Evolutionary conservation across 306 rosid genomes (phyloP).

Genomic region (Pueraria montana): DNA sequence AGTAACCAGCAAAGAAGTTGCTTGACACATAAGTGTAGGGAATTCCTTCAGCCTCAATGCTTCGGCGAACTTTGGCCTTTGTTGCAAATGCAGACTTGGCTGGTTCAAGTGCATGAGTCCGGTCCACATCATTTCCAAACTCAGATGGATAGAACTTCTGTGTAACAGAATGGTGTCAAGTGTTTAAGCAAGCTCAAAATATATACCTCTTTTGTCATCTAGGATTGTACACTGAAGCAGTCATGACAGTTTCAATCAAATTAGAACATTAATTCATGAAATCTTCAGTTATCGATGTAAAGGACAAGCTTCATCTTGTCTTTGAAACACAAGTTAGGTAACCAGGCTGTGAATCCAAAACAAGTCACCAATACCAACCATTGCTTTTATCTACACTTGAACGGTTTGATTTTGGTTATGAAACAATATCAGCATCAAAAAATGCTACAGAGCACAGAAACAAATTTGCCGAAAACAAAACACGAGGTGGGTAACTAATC

Average conservation of each 20-base stretch:
- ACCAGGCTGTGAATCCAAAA: too few relatives aligned
- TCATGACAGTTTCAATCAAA: not conserved
- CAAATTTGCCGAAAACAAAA: too few relatives aligned
- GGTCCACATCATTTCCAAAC: conserved; percentile 60
- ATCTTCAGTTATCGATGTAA: too few relatives aligned
- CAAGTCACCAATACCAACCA: too few relatives aligned
- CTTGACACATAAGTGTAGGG: conserved; percentile 50
- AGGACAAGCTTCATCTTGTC: too few relatives aligned
- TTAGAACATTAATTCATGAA: not conserved
- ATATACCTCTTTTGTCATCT: too few relatives aligned
- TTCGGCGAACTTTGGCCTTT: conserved; percentile 51
- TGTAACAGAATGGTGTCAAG: not conserved
- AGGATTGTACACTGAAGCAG: not conserved
- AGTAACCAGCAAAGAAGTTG: conserved; percentile 54
- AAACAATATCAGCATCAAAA: too few relatives aligned
- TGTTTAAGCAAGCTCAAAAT: too few relatives aligned
- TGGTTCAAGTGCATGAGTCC: conserved; percentile 53
- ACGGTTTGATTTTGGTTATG: too few relatives aligned
- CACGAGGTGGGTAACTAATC: too few relatives aligned
- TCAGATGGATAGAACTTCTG: conserved; percentile 68
- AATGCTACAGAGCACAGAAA: too few relatives aligned
- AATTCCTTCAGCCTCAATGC: conserved; percentile 58
- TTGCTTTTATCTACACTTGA: too few relatives aligned
- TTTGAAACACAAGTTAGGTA: not conserved
- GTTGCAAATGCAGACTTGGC: conserved; percentile 40